Percentiles rank a stretch among this genome's conserved stretches.
Evolutionary conservation across 148 eudicot species (phyloP).

Genomic region (Chenopodium berlandieri): DNA sequence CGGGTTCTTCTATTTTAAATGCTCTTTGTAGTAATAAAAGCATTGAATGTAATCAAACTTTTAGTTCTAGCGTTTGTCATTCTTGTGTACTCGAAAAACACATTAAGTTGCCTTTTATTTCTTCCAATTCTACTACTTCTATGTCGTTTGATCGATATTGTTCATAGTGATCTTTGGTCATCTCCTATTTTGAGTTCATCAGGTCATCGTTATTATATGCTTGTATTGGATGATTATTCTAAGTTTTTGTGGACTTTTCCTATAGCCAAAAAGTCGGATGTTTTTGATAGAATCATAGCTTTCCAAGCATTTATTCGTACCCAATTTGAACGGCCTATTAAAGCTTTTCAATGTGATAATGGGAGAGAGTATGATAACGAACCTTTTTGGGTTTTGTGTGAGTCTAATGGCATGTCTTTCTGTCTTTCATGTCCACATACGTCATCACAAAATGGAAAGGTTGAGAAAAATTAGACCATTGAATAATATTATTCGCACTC

Average conservation of each 20-base stretch:
- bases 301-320: neutral
- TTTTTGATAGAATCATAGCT: neutral
- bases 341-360: neutral
- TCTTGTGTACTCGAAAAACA: neutral
- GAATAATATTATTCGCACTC: too few relatives aligned
- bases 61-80: neutral
- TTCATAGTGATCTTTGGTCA: neutral
- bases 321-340: neutral
- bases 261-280: neutral
- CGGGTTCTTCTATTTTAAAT: neutral
- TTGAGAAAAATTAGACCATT: too few relatives aligned
- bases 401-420: too few relatives aligned
- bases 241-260: neutral
- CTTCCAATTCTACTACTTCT: neutral
- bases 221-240: neutral
- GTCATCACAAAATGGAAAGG: too few relatives aligned
- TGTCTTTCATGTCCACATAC: too few relatives aligned
- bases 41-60: neutral
- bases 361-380: too few relatives aligned
- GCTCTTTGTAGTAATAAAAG: neutral
- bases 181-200: neutral
- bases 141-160: neutral
- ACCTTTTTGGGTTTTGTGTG: too few relatives aligned
- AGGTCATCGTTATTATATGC: neutral
- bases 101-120: neutral